phyloP scores from a whole-genome alignment of 306 rosid species.

The Trichosanthes truncata region DNA sequence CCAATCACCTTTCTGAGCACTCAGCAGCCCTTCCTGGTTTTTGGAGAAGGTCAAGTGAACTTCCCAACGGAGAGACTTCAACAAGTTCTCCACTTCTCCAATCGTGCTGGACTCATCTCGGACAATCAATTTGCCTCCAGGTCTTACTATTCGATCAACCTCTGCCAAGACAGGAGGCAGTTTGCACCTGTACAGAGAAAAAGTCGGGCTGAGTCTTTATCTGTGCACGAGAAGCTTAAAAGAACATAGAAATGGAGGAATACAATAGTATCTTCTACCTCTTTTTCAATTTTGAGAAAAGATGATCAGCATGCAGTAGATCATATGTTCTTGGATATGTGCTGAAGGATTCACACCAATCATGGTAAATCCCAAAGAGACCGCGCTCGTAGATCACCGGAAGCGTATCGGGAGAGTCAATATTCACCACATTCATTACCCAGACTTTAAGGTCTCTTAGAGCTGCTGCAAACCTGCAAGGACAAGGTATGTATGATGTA shows the following conservation, averaged over 20 bases:
- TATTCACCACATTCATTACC: constrained; percentile 81
- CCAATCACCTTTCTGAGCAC: constrained; percentile 80
- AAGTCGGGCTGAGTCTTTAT: not conserved
- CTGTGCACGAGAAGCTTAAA: not conserved
- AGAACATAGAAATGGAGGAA: not conserved
- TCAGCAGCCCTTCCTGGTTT: constrained; percentile 61
- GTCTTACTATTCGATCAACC: constrained; percentile 76
- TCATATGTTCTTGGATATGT: constrained; percentile 86
- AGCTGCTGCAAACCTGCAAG: constrained; percentile 80
- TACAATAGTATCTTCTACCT: constrained; percentile 28
- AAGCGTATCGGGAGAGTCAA: constrained; percentile 78
- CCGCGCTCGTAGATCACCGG: constrained; percentile 87
- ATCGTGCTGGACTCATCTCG: constrained; percentile 63
- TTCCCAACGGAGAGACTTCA: constrained; percentile 86
- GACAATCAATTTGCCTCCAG: constrained; percentile 65
- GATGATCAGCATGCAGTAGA: constrained; percentile 80
- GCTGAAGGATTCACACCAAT: constrained; percentile 95
- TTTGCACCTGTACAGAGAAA: constrained; percentile 50
- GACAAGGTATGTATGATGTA: not conserved
- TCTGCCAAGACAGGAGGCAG: constrained; percentile 66
- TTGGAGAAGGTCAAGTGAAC: constrained; percentile 45
- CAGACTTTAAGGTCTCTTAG: constrained; percentile 64
- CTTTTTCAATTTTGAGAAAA: constrained; percentile 64
- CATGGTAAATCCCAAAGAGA: constrained; percentile 90
- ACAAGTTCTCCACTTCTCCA: constrained; percentile 55